Evolutionary conservation across 768 basidiomycete genomes (phyloP).

Genomic region (Hemileccinum impolitum): DNA sequence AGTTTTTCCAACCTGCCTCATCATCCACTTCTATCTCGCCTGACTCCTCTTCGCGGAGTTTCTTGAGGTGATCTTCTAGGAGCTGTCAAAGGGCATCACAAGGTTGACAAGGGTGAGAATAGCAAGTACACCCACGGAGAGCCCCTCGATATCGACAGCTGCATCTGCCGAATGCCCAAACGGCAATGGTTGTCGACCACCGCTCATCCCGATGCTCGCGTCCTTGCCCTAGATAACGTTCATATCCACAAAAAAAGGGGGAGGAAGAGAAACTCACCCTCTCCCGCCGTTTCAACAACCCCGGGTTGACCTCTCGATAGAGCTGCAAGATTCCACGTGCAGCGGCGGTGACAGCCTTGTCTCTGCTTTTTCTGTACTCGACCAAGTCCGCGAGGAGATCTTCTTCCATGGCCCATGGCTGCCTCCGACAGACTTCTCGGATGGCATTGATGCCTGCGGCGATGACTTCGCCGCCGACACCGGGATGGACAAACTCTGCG

Average conservation of each 20-base stretch:
- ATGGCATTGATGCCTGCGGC: constrained; percentile 96
- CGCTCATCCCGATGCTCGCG: constrained; percentile 72
- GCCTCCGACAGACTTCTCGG: constrained; percentile 88
- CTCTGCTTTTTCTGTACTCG: constrained; percentile 92
- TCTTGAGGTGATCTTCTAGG: constrained; percentile 80
- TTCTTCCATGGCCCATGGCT: constrained; percentile 97
- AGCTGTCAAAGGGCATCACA: constrained; percentile 45
- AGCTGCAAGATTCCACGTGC: constrained; percentile 83
- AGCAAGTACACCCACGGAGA: constrained; percentile 55
- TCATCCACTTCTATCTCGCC: constrained; percentile 59
- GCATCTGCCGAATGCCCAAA: constrained; percentile 78
- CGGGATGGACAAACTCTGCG: constrained; percentile 95
- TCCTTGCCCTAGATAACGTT: constrained; percentile 70
- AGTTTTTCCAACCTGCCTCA: constrained; percentile 78
- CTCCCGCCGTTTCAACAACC: constrained; percentile 84
- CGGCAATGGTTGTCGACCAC: constrained; percentile 63
- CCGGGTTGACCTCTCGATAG: constrained; percentile 95
- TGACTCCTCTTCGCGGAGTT: constrained; percentile 61
- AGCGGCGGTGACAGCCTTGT: constrained; percentile 90
- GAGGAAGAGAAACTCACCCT: constrained; percentile 47
- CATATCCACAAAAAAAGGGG: not conserved
- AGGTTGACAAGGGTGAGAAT: not conserved
- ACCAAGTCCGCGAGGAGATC: constrained; percentile 89
- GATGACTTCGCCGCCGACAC: constrained; percentile 92
- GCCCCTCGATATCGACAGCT: constrained; percentile 85